phyloP scores from a whole-genome alignment of 768 basidiomycete species.

The Serendipita sp. region DNA sequence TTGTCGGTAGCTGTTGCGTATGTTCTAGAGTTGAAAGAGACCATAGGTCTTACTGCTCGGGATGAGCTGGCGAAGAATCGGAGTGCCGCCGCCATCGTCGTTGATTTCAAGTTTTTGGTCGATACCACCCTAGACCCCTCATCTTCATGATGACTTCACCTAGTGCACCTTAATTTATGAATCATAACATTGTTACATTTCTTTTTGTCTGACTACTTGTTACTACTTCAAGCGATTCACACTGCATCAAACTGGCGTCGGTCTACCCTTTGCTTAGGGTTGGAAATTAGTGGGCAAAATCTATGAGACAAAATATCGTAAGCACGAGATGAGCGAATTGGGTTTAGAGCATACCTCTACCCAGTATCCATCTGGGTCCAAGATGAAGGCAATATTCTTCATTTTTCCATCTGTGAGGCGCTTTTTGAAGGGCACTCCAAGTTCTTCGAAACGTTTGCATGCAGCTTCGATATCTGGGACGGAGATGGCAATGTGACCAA shows the following conservation, averaged over 20 bases:
- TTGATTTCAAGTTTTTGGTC: not conserved
- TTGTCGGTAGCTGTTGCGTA: slow-evolving; percentile 89
- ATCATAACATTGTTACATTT: not conserved
- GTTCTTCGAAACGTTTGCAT: slow-evolving; percentile 65
- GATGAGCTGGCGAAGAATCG: not conserved
- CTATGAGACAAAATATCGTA: too few species aligned
- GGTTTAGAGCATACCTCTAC: not conserved
- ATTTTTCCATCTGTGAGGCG: slow-evolving; percentile 72
- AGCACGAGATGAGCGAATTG: not conserved
- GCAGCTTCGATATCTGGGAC: slow-evolving; percentile 73
- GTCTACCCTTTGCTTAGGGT: too few species aligned
- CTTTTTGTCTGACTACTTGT: not conserved
- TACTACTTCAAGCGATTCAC: not conserved
- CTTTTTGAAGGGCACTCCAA: slow-evolving; percentile 81
- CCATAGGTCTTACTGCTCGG: slow-evolving; percentile 7
- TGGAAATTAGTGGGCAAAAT: too few species aligned
- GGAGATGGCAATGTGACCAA: slow-evolving; percentile 33
- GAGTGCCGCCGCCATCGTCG: not conserved
- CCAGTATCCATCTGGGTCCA: slow-evolving; percentile 61
- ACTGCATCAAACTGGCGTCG: too few species aligned
- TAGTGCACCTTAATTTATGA: not conserved
- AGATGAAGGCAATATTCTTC: slow-evolving; percentile 66
- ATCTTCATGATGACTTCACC: not conserved
- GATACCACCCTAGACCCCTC: not conserved
- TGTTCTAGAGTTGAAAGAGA: slow-evolving; percentile 50